Evolutionary conservation across 148 eudicot species (phyloP), one percentile per base, ranked within the genome.

Genomic region (Persicaria tinctoria): DNA sequence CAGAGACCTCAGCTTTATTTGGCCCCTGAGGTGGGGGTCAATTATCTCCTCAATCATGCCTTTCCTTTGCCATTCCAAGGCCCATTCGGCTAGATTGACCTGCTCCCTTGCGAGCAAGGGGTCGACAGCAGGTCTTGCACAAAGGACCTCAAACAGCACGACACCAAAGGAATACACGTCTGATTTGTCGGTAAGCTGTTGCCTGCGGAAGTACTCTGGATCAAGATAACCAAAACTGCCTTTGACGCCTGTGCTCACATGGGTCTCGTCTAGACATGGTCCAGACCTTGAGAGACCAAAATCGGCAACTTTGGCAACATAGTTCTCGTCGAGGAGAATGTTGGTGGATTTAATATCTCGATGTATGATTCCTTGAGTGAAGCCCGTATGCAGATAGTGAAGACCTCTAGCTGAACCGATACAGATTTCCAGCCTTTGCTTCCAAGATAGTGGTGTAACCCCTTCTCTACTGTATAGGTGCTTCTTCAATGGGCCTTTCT

Each of bases 331-430:
- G 3, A 94, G 93, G 23, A 94, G 81, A 59, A 94, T 94, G 78
- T 94, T 94, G 63, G 98, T 92, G n/a, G 98, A 94, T 81, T 94
- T 94, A 46, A 94, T 87, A 81, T 94, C 98, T 0, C 98, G 88
- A 48, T 94, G 98, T 72, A 94, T 94, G 77, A 94, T 94, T 73
- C 98, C 98, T 56, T 94, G 98, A 5, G 92, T 87, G 3, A 89
- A 94, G 53, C 97, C 98, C 2, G 98, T 94, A 60, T 94, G 98
- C 72, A 94, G 97, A 79, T 94, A 94, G 78, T 94, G 98, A 46
- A 94, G 86, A 14, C 98, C 98, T 85, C 98, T 80, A 20, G 98
- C 98, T 0, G 98, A 88, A 44, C 98, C 98, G 11, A 94, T 94
- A 83, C 98, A 94, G 23, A 94, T 85, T 13, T 94, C 96, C 16